A percentile compares a stretch with the other conserved stretches of the same genome.
phyloP scores from a whole-genome alignment of 768 basidiomycete genomes.

The Lactarius tabidus region DNA sequence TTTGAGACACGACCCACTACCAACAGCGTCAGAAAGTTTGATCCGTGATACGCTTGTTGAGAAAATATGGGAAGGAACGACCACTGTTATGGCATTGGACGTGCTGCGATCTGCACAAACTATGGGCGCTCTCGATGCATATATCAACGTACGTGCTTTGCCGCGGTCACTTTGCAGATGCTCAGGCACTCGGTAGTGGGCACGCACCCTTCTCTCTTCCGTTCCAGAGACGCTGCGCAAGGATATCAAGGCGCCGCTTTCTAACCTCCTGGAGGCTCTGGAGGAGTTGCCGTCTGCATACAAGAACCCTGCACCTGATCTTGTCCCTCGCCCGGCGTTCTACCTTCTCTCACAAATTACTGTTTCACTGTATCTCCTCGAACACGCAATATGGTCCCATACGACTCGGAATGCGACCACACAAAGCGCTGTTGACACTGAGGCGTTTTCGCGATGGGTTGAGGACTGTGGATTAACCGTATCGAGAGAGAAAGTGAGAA shows the following conservation, averaged over 20 bases:
- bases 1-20: background rate
- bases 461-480: constrained; percentile 35
- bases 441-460: constrained; percentile 54
- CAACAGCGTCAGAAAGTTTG: constrained; percentile 32
- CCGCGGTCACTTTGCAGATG: background rate
- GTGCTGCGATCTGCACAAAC: constrained; percentile 53
- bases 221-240: constrained; percentile 37
- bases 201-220: constrained; percentile 39
- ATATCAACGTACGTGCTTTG: constrained; percentile 43
- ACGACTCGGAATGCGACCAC: constrained; percentile 24
- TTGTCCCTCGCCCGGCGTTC: constrained; percentile 55
- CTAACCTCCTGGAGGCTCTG: constrained; percentile 39
- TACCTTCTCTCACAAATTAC: constrained; percentile 54
- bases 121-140: constrained; percentile 42
- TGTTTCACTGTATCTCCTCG: constrained; percentile 54
- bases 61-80: constrained; percentile 81
- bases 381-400: constrained; percentile 64
- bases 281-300: constrained; percentile 41
- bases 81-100: constrained; percentile 64
- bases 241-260: constrained; percentile 28
- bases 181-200: constrained; percentile 46
- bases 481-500: constrained; percentile 30
- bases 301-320: constrained; percentile 39
- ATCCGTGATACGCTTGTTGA: constrained; percentile 72
- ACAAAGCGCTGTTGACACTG: constrained; percentile 41